Evolutionary conservation across 78 protist species (phyloP), one percentile per base, ranked within the genome.

Genomic region (Chrysochromulina parva): DNA sequence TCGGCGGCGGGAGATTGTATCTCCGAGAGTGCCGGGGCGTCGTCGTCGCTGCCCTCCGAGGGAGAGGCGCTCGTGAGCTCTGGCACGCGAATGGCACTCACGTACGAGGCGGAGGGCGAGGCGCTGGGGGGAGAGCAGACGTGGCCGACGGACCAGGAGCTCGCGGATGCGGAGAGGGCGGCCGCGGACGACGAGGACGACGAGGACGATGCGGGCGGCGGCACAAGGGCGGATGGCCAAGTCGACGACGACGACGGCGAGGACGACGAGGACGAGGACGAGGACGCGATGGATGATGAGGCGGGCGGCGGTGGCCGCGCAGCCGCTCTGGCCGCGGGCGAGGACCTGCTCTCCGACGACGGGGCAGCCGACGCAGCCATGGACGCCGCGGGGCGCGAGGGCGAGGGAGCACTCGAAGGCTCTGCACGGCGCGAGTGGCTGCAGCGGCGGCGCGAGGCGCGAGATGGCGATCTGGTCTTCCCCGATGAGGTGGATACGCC

Each of bases 401-500:
- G n/a, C n/a, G n/a, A n/a, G n/a, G n/a, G n/a, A n/a, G n/a, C n/a
- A n/a, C n/a, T n/a, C n/a, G n/a, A n/a, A n/a, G n/a, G n/a, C n/a
- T n/a, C n/a, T n/a, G n/a, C n/a, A n/a, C n/a, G n/a, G n/a, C n/a
- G n/a, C n/a, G n/a, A n/a, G n/a, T n/a, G n/a, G n/a, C n/a, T n/a
- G n/a, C n/a, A n/a, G n/a, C n/a, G n/a, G n/a, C n/a, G n/a, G n/a
- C n/a, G n/a, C n/a, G n/a, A n/a, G n/a, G n/a, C n/a, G n/a, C n/a
- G n/a, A n/a, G n/a, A n/a, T n/a, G n/a, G n/a, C 6, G 94, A 94
- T 38, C 48, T 38, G 24, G 57, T 66, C 26, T 94, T 89, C 71
- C 93, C 94, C 4, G 94, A 92, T n/a, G 96, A 94, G 26, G 89
- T 94, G n/a, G 99, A 98, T 69, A 95, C 96, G 48, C 99, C 99